A percentile compares a stretch with the other conserved stretches of the same genome.
These are phyloP conservation scores for Elsinoe perseae DNA, from an alignment of 2,329 filamentous ascomycete species.

Conservation along the genomic window DNA sequence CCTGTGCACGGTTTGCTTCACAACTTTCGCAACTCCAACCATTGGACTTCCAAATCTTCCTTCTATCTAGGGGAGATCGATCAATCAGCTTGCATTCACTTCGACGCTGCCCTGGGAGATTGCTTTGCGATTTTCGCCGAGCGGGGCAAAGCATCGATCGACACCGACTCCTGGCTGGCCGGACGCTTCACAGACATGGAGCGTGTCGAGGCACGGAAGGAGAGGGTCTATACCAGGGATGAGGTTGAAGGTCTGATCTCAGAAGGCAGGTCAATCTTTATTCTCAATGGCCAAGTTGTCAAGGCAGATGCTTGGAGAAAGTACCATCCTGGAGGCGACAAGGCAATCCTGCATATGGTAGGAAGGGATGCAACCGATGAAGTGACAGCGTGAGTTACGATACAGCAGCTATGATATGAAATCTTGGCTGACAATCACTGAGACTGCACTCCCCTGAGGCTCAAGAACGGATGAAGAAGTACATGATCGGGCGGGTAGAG, in stretches of 20 bases:
- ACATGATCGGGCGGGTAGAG: conserved; percentile 71
- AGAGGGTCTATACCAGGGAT: conserved; percentile 20
- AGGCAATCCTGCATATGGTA: conserved; percentile 87
- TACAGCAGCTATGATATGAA: neutral
- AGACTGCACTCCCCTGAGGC: conserved; percentile 70
- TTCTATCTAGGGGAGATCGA: too few species aligned
- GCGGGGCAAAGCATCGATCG: neutral
- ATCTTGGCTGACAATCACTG: neutral
- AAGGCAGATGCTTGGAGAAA: conserved; percentile 83
- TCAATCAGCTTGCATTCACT: too few species aligned
- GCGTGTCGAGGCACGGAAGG: conserved; percentile 2
- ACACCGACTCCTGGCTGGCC: neutral
- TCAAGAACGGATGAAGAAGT: conserved; percentile 64
- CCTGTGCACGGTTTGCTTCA: neutral
- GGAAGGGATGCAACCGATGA: conserved; percentile 68
- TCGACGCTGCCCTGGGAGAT: too few species aligned
- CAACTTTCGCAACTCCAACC: neutral
- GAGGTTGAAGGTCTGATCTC: conserved; percentile 73
- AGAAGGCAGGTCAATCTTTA: conserved; percentile 68
- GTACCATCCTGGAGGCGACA: conserved; percentile 87
- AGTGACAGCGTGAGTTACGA: conserved; percentile 60
- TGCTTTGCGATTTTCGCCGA: neutral
- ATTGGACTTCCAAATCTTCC: neutral
- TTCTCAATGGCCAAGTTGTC: conserved; percentile 71
- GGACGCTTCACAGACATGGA: neutral